These are phyloP conservation scores for Sporodiniella umbellata DNA, from an alignment of 371 early-diverging fungal species.

Conservation along the genomic window DNA sequence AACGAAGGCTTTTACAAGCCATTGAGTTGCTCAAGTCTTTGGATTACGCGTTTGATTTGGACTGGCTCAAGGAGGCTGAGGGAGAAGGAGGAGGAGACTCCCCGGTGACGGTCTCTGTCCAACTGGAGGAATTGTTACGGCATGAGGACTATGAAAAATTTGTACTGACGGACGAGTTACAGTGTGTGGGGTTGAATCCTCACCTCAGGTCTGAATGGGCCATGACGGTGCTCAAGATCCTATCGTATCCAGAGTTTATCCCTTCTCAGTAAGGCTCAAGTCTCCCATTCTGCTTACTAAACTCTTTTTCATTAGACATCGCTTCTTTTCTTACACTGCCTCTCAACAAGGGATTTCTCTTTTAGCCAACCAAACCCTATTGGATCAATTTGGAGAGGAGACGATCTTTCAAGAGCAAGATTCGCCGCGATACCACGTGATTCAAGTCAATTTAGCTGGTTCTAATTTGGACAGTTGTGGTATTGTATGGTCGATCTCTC, in stretches of 20 bases:
- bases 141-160: constrained; percentile 23
- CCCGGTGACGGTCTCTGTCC: no score
- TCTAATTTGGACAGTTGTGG: constrained; percentile 64
- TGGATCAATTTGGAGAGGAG: constrained; percentile 61
- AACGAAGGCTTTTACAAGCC: constrained; percentile 55
- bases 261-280: no score
- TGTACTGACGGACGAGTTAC: constrained; percentile 51
- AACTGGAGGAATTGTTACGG: background rate
- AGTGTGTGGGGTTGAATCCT: constrained; percentile 66
- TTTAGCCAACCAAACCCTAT: constrained; percentile 58
- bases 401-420: constrained; percentile 56
- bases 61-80: no score
- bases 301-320: background rate
- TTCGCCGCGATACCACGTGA: constrained; percentile 57
- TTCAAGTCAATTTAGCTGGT: constrained; percentile 71
- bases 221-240: constrained; percentile 58
- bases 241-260: constrained; percentile 58
- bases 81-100: no score
- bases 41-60: constrained; percentile 53
- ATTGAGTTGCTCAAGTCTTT: constrained; percentile 50
- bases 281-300: no score
- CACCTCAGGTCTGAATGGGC: constrained; percentile 50
- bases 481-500: constrained; percentile 73
- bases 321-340: constrained; percentile 73
- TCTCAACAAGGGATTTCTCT: constrained; percentile 71